phyloP scores from a whole-genome alignment of 1,284 basidiomycete genomes.

The Leccinum solheimii region DNA sequence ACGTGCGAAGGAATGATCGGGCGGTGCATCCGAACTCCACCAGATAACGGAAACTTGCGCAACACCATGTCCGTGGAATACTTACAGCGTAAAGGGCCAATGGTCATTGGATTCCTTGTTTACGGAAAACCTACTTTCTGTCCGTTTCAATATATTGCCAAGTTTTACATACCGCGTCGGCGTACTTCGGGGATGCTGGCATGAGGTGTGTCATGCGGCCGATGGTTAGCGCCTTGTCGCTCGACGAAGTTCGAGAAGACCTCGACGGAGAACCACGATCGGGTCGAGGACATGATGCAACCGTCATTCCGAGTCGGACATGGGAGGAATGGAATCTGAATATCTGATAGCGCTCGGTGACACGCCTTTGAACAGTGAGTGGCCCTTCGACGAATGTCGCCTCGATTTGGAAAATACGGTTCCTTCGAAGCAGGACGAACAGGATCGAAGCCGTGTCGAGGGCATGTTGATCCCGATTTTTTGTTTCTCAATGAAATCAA shows the following conservation, averaged over 20 bases:
- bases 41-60: background rate
- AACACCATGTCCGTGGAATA: conserved; percentile 1
- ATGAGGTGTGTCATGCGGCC: background rate
- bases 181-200: conserved; percentile 1
- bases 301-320: background rate
- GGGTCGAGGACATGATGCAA: background rate
- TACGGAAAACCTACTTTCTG: background rate
- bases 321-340: background rate
- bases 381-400: background rate
- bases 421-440: background rate
- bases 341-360: background rate
- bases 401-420: background rate
- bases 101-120: background rate
- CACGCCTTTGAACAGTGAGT: background rate
- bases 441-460: background rate
- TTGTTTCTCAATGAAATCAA: background rate
- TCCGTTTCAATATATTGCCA: background rate
- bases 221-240: background rate
- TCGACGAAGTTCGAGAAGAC: background rate
- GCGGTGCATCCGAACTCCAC: background rate
- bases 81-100: background rate
- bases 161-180: background rate
- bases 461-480: background rate
- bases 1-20: background rate
- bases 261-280: background rate